Evolutionary conservation across 352 stramenopile genomes (phyloP), one percentile per base, ranked within the genome.

Genomic region (Pythium aristosporum): DNA sequence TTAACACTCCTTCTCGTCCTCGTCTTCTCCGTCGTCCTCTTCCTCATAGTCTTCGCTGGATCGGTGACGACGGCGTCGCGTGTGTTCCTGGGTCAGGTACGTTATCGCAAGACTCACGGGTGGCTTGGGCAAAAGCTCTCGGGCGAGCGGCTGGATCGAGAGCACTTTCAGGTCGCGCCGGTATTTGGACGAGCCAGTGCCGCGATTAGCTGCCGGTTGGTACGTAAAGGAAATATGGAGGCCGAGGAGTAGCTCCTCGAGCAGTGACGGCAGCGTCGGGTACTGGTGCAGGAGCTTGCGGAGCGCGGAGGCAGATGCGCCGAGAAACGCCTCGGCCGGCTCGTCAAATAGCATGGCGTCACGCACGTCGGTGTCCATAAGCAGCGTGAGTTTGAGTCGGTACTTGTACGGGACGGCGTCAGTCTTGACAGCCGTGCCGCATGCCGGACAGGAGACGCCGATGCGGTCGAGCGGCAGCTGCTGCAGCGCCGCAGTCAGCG

Each of bases 281-380:
- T 85, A 66, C 55, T 80, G 73, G 0, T 37, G 42, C 10, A 79
- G 49, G 9, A 87, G 47, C 63, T 61, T 67, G 15, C 56, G 72
- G 10, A 85, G 69, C 8, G 36, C 34, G 3, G 57, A 52, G 16
- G 79, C 76, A 15, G 63, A 20, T 3, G 74, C 66, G 21, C 78
- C 80, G 2, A 88, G 30, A 2, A 89, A 61, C 32, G 55, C 48
- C 55, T 76, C 61, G 2, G 73, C 63, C 5, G 65, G 71, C 63
- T 89, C 76, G 50, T 89, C 72, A 48, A 88, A 85, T 34, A 87
- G 58, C 54, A 89, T 76, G 9, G 60, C 76, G 60, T 84, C 69
- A 5, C 44, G 67, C 5, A 85, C 41, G 0, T 58, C 57, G 28
- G 21, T 54, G 32, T 59, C 80, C 25, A 73, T 77, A 23, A 75